Evolutionary conservation across 352 stramenopile genomes (phyloP).

Genomic region (Phytophthora brassicae): DNA sequence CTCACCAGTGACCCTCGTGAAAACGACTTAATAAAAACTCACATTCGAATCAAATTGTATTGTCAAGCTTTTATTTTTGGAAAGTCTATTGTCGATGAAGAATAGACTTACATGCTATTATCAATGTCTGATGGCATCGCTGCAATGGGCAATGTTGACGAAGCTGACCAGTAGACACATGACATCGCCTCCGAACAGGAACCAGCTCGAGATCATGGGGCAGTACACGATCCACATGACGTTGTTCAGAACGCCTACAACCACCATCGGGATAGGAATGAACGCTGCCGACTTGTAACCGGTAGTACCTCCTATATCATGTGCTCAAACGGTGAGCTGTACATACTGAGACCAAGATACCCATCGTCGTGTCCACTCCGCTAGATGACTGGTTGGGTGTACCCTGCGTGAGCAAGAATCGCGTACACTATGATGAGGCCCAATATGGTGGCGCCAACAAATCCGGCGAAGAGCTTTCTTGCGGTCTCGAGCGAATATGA

Average conservation of each 20-base stretch:
- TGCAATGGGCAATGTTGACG: constrained; percentile 16
- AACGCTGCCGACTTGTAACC: constrained; percentile 40
- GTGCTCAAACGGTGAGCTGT: constrained; percentile 36
- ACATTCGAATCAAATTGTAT: no score
- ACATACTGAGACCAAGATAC: constrained; percentile 38
- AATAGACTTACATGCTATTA: no score
- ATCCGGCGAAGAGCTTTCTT: constrained; percentile 29
- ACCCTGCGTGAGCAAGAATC: constrained; percentile 24
- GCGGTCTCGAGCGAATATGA: constrained; percentile 31
- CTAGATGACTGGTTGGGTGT: constrained; percentile 37
- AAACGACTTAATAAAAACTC: no score
- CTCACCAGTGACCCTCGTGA: not conserved
- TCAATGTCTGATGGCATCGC: no score
- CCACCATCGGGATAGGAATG: constrained; percentile 40
- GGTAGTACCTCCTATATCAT: constrained; percentile 38
- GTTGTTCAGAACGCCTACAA: constrained; percentile 33
- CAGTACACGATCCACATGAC: constrained; percentile 41
- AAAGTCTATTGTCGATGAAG: no score
- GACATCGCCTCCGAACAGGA: constrained; percentile 33
- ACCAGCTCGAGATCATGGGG: constrained; percentile 38
- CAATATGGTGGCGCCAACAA: constrained; percentile 18
- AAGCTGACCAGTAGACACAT: constrained; percentile 27
- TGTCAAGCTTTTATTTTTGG: no score
- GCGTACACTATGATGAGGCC: constrained; percentile 34
- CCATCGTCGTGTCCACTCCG: constrained; percentile 30